Percentiles rank a stretch among this genome's conserved stretches.
These are phyloP conservation scores for Candida boleticola DNA, from an alignment of 805 yeast genomes.

Conservation along the genomic window DNA sequence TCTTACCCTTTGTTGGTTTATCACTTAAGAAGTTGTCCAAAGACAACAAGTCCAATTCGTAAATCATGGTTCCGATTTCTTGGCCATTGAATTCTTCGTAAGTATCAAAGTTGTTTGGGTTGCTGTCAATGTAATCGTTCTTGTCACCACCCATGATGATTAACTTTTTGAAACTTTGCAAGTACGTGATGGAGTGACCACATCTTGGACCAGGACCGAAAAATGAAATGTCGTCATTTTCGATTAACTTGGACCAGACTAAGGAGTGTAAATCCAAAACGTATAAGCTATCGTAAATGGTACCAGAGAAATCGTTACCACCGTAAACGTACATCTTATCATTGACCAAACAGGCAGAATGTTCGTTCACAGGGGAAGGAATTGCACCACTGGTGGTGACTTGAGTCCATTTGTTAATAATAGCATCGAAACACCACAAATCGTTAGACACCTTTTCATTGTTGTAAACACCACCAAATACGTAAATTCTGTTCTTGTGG, in stretches of 20 bases:
- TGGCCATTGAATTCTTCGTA: conserved; percentile 50
- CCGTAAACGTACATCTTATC: conserved; percentile 84
- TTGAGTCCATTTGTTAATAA: conserved; percentile 64
- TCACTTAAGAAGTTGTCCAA: conserved; percentile 30
- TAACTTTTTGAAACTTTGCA: conserved; percentile 63
- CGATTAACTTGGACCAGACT: conserved; percentile 69
- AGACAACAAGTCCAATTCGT: conserved; percentile 55
- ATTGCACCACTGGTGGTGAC: conserved; percentile 65
- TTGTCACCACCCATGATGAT: conserved; percentile 92
- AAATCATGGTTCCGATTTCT: conserved; percentile 55
- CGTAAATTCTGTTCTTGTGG: conserved; percentile 71
- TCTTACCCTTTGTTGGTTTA: conserved; percentile 16
- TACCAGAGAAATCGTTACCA: conserved; percentile 78
- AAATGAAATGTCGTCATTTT: conserved; percentile 33
- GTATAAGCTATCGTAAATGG: conserved; percentile 60
- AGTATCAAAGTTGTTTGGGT: conserved; percentile 49
- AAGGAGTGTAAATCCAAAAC: conserved; percentile 73
- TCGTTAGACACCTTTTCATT: conserved; percentile 71
- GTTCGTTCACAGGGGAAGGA: conserved; percentile 91
- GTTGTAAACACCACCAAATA: conserved; percentile 84
- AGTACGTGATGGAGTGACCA: conserved; percentile 84
- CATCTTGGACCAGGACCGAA: conserved; percentile 78
- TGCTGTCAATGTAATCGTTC: conserved; percentile 58
- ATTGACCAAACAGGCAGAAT: conserved; percentile 75
- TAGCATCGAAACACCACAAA: conserved; percentile 78